Base-by-base conservation (phyloP, 129 eudicot species). In the Silybum marianum region DNA sequence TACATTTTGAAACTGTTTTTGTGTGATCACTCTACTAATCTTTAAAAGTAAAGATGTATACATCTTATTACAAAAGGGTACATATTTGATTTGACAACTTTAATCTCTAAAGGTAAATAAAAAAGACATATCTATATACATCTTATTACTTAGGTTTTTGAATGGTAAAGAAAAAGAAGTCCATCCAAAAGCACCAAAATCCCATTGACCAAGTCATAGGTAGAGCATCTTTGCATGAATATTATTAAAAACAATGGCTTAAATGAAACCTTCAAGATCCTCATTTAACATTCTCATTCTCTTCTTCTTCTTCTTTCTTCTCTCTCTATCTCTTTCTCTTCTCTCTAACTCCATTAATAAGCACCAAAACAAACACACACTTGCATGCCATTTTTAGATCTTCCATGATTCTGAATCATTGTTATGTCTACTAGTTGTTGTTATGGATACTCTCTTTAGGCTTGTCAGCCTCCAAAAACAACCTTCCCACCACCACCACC, bases 361-460 rank as follows among this genome's bases (percentile, higher is more conserved):
- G 10, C 66, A 58, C 18, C 66, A 58, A 58, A 58, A 58, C 66
- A 58, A 18, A 22, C 1, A 58, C 66, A 58, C 66, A 58, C 24
- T 58, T 58, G 23, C 9, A 58, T 58, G 10, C 66, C 66, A 58
- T 58, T 58, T 58, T 58, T 58, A 58, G 66, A 19, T 54, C 21
- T n/a, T 48, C 19, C 60, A 58, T 39, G 69, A 69, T 44, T 9
- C 12, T 78, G 77, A 66, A 60, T 79, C 71, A 79, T 84, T 87
- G 86, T 81, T 87, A 86, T 87, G 82, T 83, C 80, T 81, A 81
- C n/a, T n/a, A n/a, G n/a, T n/a, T n/a, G 80, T 68, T 78, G 60
- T 73, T 79, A 94, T 94, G 98, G 98, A 94, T 91, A 92, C 98
- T 77, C 80, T 94, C 87, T 94, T 94, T 87, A 91, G 95, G 88